Percentiles rank a stretch among this genome's conserved stretches.
phyloP scores from a whole-genome alignment of 352 stramenopile species.

The Lagenidium giganteum region DNA sequence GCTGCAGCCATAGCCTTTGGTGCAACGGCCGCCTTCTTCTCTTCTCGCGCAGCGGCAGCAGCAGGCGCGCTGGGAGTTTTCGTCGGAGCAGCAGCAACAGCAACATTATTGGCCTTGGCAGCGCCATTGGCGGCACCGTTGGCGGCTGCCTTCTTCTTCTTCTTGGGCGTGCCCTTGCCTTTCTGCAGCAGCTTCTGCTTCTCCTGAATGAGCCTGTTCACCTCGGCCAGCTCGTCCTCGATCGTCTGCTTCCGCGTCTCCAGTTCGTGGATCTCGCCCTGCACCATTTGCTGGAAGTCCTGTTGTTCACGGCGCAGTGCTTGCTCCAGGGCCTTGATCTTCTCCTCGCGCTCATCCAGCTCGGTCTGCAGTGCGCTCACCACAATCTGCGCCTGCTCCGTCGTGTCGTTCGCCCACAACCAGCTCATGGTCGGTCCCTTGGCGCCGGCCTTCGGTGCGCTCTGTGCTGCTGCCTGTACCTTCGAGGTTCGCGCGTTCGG shows the following conservation, averaged over 20 bases:
- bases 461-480: no score
- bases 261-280: constrained; percentile 64
- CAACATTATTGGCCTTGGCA: constrained; percentile 3
- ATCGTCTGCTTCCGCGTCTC: constrained; percentile 39
- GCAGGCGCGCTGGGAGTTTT: constrained; percentile 4
- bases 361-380: constrained; percentile 76
- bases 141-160: constrained; percentile 32
- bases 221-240: constrained; percentile 33
- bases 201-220: constrained; percentile 50
- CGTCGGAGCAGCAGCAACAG: not conserved
- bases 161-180: constrained; percentile 29
- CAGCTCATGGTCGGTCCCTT: constrained; percentile 78
- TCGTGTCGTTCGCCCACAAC: constrained; percentile 83
- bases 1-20: constrained; percentile 2
- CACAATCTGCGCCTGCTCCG: constrained; percentile 81
- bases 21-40: constrained; percentile 6
- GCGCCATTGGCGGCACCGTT: constrained; percentile 5
- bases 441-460: no score
- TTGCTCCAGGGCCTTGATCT: constrained; percentile 74
- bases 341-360: constrained; percentile 74
- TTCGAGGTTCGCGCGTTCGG: not conserved
- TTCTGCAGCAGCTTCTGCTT: constrained; percentile 60
- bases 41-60: not conserved
- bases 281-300: constrained; percentile 49
- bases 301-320: constrained; percentile 73